Evolutionary conservation across 495 filamentous ascomycete species (phyloP).

Genomic region (Neurospora terricola): DNA sequence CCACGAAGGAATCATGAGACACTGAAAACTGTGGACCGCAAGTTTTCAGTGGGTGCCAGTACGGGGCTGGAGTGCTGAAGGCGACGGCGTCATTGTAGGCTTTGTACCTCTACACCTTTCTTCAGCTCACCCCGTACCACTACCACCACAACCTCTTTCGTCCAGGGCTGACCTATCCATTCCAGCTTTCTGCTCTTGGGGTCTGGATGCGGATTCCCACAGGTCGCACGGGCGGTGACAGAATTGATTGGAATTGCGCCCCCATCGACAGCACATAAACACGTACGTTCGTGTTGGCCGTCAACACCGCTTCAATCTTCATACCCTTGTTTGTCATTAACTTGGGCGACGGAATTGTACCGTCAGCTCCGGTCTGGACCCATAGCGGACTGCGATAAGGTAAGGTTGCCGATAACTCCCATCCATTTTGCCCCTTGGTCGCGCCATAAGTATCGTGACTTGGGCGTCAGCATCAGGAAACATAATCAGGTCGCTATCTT

Average conservation of each 20-base stretch:
- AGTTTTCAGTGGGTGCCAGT: not conserved
- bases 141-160: not conserved
- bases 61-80: not conserved
- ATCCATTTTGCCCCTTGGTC: not conserved
- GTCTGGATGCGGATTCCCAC: not conserved
- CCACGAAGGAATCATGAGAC: not conserved
- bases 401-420: not conserved
- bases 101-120: not conserved
- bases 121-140: not conserved
- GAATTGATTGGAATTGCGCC: not conserved
- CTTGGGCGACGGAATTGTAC: not conserved
- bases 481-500: not conserved
- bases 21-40: not conserved
- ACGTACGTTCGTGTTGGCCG: not conserved
- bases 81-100: not conserved
- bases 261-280: not conserved
- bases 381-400: not conserved
- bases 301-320: not conserved
- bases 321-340: not conserved
- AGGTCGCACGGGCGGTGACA: not conserved
- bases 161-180: not conserved
- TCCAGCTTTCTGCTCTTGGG: not conserved
- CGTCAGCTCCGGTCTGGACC: not conserved
- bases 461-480: not conserved
- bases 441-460: not conserved